Conservation (phyloP, 2,329 filamentous ascomycete species). For the Sclerotinia sclerotiorum region DNA sequence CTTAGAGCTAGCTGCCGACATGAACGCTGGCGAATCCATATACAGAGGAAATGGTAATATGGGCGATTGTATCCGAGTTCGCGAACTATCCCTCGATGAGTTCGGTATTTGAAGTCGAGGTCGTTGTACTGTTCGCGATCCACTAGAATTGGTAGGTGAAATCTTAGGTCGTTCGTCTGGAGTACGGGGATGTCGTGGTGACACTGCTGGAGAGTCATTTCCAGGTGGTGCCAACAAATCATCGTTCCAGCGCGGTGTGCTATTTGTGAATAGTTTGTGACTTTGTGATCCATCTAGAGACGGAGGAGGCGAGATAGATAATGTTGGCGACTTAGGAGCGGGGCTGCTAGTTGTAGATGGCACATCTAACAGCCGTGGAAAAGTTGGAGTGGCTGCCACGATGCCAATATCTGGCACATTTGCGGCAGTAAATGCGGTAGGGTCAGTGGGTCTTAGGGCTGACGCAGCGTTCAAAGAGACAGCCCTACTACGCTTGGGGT, state of each 20-base stretch:
- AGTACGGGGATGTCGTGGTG: constrained; percentile 19
- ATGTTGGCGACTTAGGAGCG: constrained; percentile 43
- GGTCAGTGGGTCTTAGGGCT: constrained; percentile 26
- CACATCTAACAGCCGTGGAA: constrained; percentile 39
- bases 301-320: constrained; percentile 36
- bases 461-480: constrained; percentile 39
- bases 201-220: constrained; percentile 41
- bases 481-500: constrained; percentile 33
- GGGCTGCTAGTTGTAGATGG: constrained; percentile 32
- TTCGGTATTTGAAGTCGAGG: constrained; percentile 37
- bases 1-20: constrained; percentile 35
- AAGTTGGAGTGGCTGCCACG: constrained; percentile 44
- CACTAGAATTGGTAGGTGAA: constrained; percentile 28
- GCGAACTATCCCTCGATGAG: constrained; percentile 37
- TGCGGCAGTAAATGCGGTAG: constrained; percentile 35
- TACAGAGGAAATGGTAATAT: constrained; percentile 39
- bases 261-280: constrained; percentile 40
- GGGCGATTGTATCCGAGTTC: constrained; percentile 34
- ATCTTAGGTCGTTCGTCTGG: constrained; percentile 10
- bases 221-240: constrained; percentile 47
- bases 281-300: constrained; percentile 32
- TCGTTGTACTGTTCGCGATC: constrained; percentile 27
- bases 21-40: constrained; percentile 38
- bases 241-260: constrained; percentile 38
- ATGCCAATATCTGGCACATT: constrained; percentile 38